Evolutionary conservation across 1,139 yeast genomes (phyloP), one percentile per base, ranked within the genome.

Genomic region (Pichia sp.): DNA sequence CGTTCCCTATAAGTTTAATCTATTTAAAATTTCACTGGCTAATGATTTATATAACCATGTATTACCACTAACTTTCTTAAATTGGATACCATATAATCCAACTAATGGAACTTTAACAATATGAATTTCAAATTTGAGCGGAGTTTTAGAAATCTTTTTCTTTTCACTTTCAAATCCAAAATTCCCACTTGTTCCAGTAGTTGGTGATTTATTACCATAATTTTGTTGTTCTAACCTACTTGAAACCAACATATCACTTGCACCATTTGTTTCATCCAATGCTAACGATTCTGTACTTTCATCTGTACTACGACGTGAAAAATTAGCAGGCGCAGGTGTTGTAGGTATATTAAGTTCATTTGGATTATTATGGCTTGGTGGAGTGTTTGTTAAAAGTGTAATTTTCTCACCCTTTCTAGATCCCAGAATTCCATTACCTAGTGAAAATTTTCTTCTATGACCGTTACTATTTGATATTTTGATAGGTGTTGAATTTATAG

Each of bases 1-100:
- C 18, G 16, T 6, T 22, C 15, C 35, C 22, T 32, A 84, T 59
- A 89, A 71, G 59, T 85, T 83, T 66, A 90, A 73, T 59, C 87
- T 92, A 53, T 78, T 77, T 67, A 90, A 76, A 43, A 90, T 84
- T 65, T 83, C 88, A 51, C 94, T 82, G 3, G 97, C 97, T 64
- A 90, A 72, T n/a, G 89, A 83, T 70, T 90, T 90, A 68, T 90
- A 90, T 68, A 85, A 80, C 97, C 97, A 90, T 3, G 97, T 87
- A 65, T 92, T 89, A 59, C 98, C 98, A 51, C 86, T 76, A 40
- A 90, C 76, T 65, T 90, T 90, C 72, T 90, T 92, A 70, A 92
- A 89, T 66, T 90, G 97, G 46, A 92, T 92, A 65, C 97, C 98
- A 56, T 86, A 89, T 53, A 92, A 73, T 13, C 95, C 89, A 50